phyloP scores from a whole-genome alignment of 2,329 filamentous ascomycete genomes.

The Bipolaris bicolor region DNA sequence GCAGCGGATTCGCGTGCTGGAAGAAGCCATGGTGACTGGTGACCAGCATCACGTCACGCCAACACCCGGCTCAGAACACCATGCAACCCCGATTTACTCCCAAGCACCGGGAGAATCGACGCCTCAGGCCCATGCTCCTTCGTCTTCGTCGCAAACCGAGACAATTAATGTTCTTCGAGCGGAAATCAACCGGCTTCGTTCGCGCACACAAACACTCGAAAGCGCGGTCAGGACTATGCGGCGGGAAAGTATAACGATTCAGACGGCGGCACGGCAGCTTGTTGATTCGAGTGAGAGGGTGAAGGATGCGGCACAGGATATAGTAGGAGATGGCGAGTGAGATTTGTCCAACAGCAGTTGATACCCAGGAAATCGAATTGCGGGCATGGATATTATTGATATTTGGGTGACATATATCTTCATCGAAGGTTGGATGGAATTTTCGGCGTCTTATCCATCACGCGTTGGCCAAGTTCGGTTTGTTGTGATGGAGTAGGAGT shows the following conservation, averaged over 20 bases:
- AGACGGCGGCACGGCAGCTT: constrained; percentile 32
- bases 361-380: no score
- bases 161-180: constrained; percentile 40
- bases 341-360: background rate
- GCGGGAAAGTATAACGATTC: constrained; percentile 37
- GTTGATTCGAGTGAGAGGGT: constrained; percentile 38
- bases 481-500: no score
- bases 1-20: constrained; percentile 45
- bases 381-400: background rate
- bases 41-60: constrained; percentile 4
- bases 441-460: no score
- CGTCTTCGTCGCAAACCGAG: constrained; percentile 24
- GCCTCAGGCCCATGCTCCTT: background rate
- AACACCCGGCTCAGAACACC: constrained; percentile 1
- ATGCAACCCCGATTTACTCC: background rate
- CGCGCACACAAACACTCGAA: constrained; percentile 37
- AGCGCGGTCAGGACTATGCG: constrained; percentile 35
- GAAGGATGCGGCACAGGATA: constrained; percentile 22
- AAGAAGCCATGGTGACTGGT: constrained; percentile 42
- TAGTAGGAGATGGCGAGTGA: background rate
- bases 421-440: background rate
- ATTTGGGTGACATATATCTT: background rate
- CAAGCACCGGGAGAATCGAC: background rate
- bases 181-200: constrained; percentile 40
- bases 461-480: no score